Conservation (phyloP, 257 asterid species). For the Petunia secreta region DNA sequence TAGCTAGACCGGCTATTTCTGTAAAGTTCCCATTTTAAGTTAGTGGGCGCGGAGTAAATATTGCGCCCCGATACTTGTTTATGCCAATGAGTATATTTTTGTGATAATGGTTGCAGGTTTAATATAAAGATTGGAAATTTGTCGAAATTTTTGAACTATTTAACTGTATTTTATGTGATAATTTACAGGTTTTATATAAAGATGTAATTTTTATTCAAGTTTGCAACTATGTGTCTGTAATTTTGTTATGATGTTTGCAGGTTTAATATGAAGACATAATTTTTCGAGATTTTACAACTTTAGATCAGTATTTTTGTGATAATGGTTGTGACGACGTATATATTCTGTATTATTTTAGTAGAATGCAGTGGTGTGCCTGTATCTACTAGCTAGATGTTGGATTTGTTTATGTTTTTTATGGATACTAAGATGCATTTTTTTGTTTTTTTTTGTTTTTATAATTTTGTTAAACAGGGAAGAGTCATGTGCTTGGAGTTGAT, state of each 20-base stretch:
- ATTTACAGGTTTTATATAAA: too few species aligned
- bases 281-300: too few species aligned
- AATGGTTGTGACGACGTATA: too few species aligned
- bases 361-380: not conserved
- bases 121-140: not conserved
- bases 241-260: too few species aligned
- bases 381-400: not conserved
- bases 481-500: slow-evolving; percentile 27
- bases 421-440: not conserved
- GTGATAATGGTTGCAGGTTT: not conserved
- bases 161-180: too few species aligned
- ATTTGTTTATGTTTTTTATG: not conserved
- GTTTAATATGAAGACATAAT: too few species aligned
- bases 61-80: not conserved
- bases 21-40: not conserved
- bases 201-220: too few species aligned
- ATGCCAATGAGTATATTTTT: not conserved
- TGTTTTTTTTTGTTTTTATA: not conserved
- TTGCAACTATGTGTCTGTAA: too few species aligned
- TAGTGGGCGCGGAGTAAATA: not conserved
- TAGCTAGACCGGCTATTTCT: too few species aligned
- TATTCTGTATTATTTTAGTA: not conserved
- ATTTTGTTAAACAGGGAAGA: slow-evolving; percentile 25
- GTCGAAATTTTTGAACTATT: too few species aligned
- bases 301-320: too few species aligned